These are phyloP conservation scores for Nitzschia sp. DNA, from an alignment of 108 stramenopile genomes.

Conservation along the genomic window DNA sequence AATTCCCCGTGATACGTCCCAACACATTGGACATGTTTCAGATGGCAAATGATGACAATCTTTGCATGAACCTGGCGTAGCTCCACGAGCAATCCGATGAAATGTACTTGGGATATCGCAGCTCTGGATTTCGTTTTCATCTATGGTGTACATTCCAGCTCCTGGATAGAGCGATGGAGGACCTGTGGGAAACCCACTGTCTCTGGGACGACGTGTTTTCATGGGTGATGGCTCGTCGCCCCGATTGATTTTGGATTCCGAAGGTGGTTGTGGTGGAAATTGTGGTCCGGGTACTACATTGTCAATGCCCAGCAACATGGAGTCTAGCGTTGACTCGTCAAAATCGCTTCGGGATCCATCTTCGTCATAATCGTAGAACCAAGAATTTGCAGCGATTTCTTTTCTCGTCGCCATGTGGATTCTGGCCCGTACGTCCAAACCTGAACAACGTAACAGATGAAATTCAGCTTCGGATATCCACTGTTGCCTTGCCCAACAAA, in stretches of 20 bases:
- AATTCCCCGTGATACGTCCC: conserved; percentile 30
- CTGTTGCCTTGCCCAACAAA: conserved; percentile 52
- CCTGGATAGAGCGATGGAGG: conserved; percentile 13
- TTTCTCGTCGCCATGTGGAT: conserved; percentile 56
- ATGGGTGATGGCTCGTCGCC: conserved; percentile 8
- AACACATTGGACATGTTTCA: conserved; percentile 54
- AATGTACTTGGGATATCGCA: conserved; percentile 57
- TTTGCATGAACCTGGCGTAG: conserved; percentile 43
- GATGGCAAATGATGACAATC: conserved; percentile 49
- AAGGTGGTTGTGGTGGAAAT: conserved; percentile 29
- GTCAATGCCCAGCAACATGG: conserved; percentile 65
- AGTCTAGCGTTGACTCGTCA: conserved; percentile 65
- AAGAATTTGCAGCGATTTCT: conserved; percentile 23
- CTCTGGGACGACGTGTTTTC: neutral
- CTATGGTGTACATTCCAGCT: conserved; percentile 30
- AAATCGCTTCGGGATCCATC: conserved; percentile 36
- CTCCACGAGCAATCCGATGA: conserved; percentile 57
- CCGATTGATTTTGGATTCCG: conserved; percentile 14
- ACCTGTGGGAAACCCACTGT: neutral
- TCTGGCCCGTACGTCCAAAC: conserved; percentile 66
- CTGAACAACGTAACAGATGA: conserved; percentile 67
- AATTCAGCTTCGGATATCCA: conserved; percentile 45
- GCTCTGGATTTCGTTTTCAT: conserved; percentile 62
- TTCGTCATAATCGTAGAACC: conserved; percentile 26
- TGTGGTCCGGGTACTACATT: conserved; percentile 60